Evolutionary conservation across 768 basidiomycete species (phyloP).

Genomic region (Suillus bovinus): DNA sequence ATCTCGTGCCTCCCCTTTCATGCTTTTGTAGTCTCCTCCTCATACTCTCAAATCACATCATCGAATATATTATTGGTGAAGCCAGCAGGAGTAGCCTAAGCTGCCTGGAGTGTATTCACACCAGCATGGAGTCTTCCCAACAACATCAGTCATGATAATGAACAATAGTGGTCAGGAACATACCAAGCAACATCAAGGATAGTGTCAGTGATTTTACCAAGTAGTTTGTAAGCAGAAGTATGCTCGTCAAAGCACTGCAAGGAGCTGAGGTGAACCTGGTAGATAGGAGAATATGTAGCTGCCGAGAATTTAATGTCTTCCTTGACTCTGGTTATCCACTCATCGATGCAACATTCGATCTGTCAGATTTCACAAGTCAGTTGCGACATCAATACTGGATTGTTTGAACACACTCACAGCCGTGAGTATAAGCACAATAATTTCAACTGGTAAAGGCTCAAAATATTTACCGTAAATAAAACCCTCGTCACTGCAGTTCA

Average conservation of each 20-base stretch:
- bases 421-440: conserved; percentile 6
- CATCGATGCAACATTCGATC: too few relatives aligned
- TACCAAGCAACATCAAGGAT: not conserved
- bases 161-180: not conserved
- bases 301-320: too few relatives aligned
- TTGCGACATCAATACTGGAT: too few relatives aligned
- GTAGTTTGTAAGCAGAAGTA: not conserved
- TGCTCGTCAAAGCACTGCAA: too few relatives aligned
- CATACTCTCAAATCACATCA: not conserved
- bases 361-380: too few relatives aligned
- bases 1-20: too few relatives aligned
- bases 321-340: too few relatives aligned
- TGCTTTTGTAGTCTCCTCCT: not conserved
- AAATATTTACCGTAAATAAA: conserved; percentile 22
- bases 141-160: not conserved
- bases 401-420: not conserved
- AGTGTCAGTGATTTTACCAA: not conserved
- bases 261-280: too few relatives aligned
- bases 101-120: too few relatives aligned
- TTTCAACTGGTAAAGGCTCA: conserved; percentile 16
- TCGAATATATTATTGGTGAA: not conserved
- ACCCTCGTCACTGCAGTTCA: conserved; percentile 26
- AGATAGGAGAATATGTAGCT: too few relatives aligned
- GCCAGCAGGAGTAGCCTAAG: too few relatives aligned
- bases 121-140: not conserved